Base-by-base conservation (phyloP, 2,329 filamentous ascomycete genomes). In the Drechslerella dactyloides region DNA sequence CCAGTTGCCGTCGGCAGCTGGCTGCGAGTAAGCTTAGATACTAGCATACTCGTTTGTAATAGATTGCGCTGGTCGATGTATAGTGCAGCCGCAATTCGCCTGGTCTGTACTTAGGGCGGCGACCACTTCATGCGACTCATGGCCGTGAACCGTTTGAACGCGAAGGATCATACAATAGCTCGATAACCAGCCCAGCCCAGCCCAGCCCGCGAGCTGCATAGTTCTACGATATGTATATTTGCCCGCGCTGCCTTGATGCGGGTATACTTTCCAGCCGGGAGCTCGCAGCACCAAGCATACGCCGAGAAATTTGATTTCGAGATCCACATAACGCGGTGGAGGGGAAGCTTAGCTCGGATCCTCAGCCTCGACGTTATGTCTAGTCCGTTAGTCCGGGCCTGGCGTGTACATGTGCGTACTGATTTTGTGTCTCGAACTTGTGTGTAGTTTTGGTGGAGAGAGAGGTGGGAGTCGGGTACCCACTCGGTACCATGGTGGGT, bases 1-100 rank as follows among this genome's bases (percentile, higher is more conserved):
- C 52, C 58, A 48, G 21, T 54, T 62, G 50, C 35, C 52, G 40
- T 11, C 50, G 19, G 50, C 58, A 62, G 51, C 35, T 42, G 50
- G 15, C 48, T 44, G 55, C 55, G 50, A 59, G 55, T 59, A 4
- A 53, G 58, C 58, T 21, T 19, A 21, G 44, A 2, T 5, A 23
- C 11, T 10, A 6, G 13, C 11, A 19, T 5, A 48, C 21, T 8
- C 4, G 21, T 48, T 17, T 21, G 7, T 19, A 33, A 4, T 33
- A 33, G 27, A 33, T 3, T 8, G 27, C 27, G 3, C 27, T 33
- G 27, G 27, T 8, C 8, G 27, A 33, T 3, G 8, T 33, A 33
- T 8, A 33, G n/a, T 8, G 27, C 27, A 33, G 27, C 27, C 27
- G 27, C 27, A 33, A 33, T 33, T 33, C 8, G 27, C 27, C 27